Conservation (phyloP, 2,329 filamentous ascomycete species). For the Verticillium nubilum region DNA sequence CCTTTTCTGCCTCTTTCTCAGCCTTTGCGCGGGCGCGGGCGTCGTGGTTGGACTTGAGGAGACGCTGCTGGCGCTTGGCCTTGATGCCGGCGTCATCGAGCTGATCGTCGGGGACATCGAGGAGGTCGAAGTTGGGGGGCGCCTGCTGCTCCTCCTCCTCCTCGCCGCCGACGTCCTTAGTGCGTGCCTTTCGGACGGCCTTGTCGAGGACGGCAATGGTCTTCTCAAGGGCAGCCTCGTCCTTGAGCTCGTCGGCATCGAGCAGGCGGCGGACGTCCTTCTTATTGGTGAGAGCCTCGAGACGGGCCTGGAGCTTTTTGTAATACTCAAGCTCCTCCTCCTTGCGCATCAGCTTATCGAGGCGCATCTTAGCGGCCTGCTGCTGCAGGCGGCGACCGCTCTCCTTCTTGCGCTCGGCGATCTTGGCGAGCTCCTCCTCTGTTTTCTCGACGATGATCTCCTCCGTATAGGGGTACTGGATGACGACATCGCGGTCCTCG, state of each 20-base stretch:
- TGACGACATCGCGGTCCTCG: constrained; percentile 80
- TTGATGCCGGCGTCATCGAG: constrained; percentile 89
- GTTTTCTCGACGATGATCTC: constrained; percentile 87
- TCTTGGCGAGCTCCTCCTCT: constrained; percentile 83
- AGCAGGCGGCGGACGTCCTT: constrained; percentile 84
- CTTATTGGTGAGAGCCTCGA: constrained; percentile 69
- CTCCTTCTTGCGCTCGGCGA: constrained; percentile 92
- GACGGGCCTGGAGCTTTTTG: constrained; percentile 69
- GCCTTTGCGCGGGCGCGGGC: constrained; percentile 89
- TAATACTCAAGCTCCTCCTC: constrained; percentile 95
- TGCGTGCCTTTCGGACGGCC: constrained; percentile 81
- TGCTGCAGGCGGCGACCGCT: constrained; percentile 87
- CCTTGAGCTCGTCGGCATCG: constrained; percentile 86
- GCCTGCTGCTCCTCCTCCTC: constrained; percentile 77
- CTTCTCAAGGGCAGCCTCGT: constrained; percentile 80
- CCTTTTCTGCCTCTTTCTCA: constrained; percentile 91
- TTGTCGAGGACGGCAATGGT: constrained; percentile 86
- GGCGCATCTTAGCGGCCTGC: constrained; percentile 93
- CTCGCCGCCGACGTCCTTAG: constrained; percentile 83
- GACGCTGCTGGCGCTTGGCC: constrained; percentile 83
- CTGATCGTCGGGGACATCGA: constrained; percentile 86
- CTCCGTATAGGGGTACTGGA: constrained; percentile 92
- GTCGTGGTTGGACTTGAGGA: constrained; percentile 93
- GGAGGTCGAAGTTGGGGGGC: constrained; percentile 76
- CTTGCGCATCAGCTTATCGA: constrained; percentile 93